Base-by-base conservation (phyloP, 202 grass and related monocot species). In the Saccharum hybrid region DNA sequence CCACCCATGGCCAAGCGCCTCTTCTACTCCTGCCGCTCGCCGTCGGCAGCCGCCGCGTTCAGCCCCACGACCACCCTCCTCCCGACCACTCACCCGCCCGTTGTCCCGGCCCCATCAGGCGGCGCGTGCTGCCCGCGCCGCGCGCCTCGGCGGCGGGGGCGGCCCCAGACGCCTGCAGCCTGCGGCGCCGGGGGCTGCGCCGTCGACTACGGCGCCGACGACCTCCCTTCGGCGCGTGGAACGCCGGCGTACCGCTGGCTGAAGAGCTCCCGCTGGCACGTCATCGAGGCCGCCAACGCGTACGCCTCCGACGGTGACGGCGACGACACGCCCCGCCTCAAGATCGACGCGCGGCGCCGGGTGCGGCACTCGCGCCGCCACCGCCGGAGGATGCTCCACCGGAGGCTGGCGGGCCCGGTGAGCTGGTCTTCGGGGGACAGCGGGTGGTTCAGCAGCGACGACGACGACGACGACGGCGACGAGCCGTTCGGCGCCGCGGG, bases 221-320 rank as follows among this genome's bases (percentile, higher is more conserved):
- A 88, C 64, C 40, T 88, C 14, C 70, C 81, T 0, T 75, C 74
- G 3, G 54, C 78, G 1, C 79, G 28, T 2, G 87, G 80, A 6
- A 82, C 82, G 71, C 89, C 92, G 4, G 51, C 73, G 26, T 97
- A 94, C 92, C 83, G 92, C 6, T 97, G 94, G 92, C 85, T 91
- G 1, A 91, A 90, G 86, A 93, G 81, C 66, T 86, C 91, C 31
- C 93, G 90, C 67, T 98, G 92, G 92, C 93, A 92, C 84, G 90
- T 94, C 70, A 70, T 98, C 62, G 84, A 89, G 74, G 87, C 84
- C 7, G 83, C 81, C 56, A 41, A 18, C 34, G 45, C 56, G 61
- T 28, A 65, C 38, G 39, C 79, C 14, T 28, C 66, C 21, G 79
- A 26, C 51, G 49, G n/a, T 3, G 30, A 66, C 40, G 91, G 56